These are phyloP conservation scores for Scedosporium dehoogii DNA, from an alignment of 2,329 filamentous ascomycete species.

Conservation along the genomic window DNA sequence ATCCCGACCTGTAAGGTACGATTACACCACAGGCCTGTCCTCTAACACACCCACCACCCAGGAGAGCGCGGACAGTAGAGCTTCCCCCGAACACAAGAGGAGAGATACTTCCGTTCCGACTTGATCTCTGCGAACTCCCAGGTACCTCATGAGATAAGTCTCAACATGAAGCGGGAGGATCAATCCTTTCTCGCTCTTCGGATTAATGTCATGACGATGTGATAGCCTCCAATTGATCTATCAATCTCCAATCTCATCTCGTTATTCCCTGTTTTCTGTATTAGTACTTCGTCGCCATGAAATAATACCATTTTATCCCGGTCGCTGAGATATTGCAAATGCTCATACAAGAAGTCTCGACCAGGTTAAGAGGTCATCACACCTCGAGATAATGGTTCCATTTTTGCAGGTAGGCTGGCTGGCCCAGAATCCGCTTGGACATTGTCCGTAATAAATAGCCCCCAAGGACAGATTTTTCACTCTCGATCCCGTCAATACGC, in stretches of 20 bases:
- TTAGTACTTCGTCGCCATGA: background rate
- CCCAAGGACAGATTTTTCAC: background rate
- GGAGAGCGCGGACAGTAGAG: background rate
- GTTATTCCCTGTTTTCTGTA: background rate
- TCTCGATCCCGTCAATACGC: background rate
- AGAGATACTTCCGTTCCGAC: background rate
- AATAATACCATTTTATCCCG: background rate
- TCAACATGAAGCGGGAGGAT: background rate
- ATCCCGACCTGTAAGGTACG: conserved; percentile 1
- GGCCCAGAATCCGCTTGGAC: background rate
- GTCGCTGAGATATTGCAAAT: background rate
- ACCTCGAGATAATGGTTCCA: background rate
- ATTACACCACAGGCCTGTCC: background rate
- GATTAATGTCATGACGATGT: background rate
- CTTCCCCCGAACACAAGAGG: background rate
- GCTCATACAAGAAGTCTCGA: background rate
- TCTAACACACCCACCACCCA: background rate
- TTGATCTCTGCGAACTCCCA: background rate
- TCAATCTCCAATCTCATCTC: background rate
- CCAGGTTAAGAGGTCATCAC: background rate
- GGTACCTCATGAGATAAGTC: too few species aligned
- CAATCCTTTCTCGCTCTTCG: background rate
- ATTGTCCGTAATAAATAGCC: background rate
- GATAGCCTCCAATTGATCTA: background rate
- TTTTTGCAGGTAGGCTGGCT: background rate